Base-by-base conservation (phyloP, 169 alveolate species). In the Eimeria maxima region DNA sequence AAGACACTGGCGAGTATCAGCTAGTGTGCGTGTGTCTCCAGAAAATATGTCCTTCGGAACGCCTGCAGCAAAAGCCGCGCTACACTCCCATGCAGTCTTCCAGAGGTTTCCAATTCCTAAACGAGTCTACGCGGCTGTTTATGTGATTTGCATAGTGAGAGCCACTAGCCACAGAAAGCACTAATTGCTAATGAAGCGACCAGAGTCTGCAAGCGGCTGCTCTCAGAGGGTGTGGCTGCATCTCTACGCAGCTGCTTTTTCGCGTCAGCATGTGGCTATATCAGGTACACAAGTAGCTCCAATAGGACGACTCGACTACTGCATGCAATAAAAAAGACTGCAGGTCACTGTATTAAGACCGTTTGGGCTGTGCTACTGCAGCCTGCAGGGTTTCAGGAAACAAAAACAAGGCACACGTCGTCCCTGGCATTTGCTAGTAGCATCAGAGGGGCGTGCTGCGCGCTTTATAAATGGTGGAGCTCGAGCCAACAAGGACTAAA, bases 311-410 rank as follows among this genome's bases (percentile, higher is more conserved):
- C 47, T 1, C 24, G 20, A 67, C 13, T 8, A n/a, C 2, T 67
- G 47, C 78, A 67, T 27, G 78, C 74, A 67, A 29, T 27, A 74
- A 45, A 74, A 74, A 74, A 74, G 57, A 74, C 44, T 38, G 57
- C 86, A 74, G 57, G 27, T 60, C 86, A 74, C 53, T 74, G 86
- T 45, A 20, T 74, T 74, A 38, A 16, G 86, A 45, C 86, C 53
- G 60, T 45, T 74, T 4, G 63, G 86, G 86, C 86, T 74, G 53
- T 33, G 57, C 53, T 60, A 60, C 38, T 57, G 86, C 86, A 74
- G 86, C 86, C 86, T 45, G 86, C 86, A 45, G 22, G 60, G 86
- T 74, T 74, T 18, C 53, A 45, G 57, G 86, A 57, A 74, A 74
- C 63, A 74, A 67, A 67, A 67, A 65, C 74, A 65, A 65, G 42